Evolutionary conservation across 139 green algal genomes (phyloP), one percentile per base, ranked within the genome.

Genomic region (Chlamydomonas schloesseri): DNA sequence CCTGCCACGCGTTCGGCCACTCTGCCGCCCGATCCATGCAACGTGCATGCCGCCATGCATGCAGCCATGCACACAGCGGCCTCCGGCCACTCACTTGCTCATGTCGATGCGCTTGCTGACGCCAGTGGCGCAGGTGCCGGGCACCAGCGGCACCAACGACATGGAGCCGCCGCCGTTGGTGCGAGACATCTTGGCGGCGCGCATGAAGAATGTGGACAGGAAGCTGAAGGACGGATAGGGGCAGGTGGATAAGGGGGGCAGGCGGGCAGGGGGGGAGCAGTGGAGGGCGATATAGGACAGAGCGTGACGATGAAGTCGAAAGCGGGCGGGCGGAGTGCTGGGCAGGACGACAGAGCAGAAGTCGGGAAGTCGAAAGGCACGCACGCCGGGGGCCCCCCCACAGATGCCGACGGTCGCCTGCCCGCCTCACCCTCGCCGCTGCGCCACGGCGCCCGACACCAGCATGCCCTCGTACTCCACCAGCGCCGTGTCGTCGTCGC

Each of bases 401-500:
- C n/a, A n/a, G n/a, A n/a, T n/a, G n/a, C n/a, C n/a, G n/a, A n/a
- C n/a, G n/a, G n/a, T n/a, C n/a, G n/a, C n/a, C n/a, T n/a, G n/a
- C n/a, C n/a, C n/a, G 23, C 2, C 82, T 90, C 82, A 93, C 88
- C 85, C 88, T 37, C 90, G 58, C 13, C 89, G 50, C 81, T 94
- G 91, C 50, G 91, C 91, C 50, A 92, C 84, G 29, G 91, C 91
- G 14, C 92, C 96, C 10, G 94, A 96, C 58, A 98, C 93, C 42
- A 98, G 93, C 94, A 97, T 98, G 68, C 95, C 95, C 88, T 96
- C 92, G 33, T 96, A 96, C 73, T 97, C 93, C 64, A 98, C 95
- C 74, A 98, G 72, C 73, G 78, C 78, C 14, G 37, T 31, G 0
- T 94, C 89, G 62, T 95, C 90, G n/a, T 90, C 88, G 21, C 60